These are phyloP conservation scores for Rhodomyrtus tomentosa DNA, from an alignment of 345 rosid genomes.

Conservation along the genomic window DNA sequence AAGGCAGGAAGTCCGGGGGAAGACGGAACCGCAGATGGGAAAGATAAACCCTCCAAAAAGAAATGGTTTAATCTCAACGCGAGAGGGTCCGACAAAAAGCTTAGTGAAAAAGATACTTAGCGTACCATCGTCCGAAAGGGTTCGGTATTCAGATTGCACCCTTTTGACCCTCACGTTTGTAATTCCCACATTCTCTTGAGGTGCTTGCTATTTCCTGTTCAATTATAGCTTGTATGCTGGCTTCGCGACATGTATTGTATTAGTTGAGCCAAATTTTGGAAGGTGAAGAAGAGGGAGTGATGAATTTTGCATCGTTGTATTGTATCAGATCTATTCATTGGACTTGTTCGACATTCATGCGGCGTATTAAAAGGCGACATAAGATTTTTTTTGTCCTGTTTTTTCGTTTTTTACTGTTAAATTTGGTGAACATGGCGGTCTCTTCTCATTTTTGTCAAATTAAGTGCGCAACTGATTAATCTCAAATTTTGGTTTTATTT, in stretches of 20 bases:
- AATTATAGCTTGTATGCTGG: not conserved
- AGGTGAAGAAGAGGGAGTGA: not conserved
- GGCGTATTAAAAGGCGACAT: not conserved
- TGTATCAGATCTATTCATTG: not conserved
- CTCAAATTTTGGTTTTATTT: not conserved
- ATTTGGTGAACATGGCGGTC: not conserved
- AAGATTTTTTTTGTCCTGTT: not conserved
- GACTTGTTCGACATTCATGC: not conserved
- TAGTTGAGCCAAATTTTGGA: not conserved
- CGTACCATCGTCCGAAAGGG: not conserved
- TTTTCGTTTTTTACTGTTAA: not conserved
- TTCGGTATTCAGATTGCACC: not conserved
- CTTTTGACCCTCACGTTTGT: not conserved
- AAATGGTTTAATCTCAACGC: slow-evolving; percentile 93
- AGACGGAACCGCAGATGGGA: slow-evolving; percentile 64
- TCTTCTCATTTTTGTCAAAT: not conserved
- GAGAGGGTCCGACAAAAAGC: slow-evolving; percentile 77
- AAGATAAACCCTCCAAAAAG: slow-evolving; percentile 74
- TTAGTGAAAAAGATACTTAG: slow-evolving; percentile 15
- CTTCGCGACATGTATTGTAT: not conserved
- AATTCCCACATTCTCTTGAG: not conserved
- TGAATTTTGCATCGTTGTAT: not conserved
- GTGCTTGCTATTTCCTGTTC: not conserved
- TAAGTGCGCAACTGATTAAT: not conserved
- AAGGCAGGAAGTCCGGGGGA: slow-evolving; percentile 54